These are phyloP conservation scores for Dalechampia spathulata DNA, from an alignment of 441 rosid genomes.

Conservation along the genomic window DNA sequence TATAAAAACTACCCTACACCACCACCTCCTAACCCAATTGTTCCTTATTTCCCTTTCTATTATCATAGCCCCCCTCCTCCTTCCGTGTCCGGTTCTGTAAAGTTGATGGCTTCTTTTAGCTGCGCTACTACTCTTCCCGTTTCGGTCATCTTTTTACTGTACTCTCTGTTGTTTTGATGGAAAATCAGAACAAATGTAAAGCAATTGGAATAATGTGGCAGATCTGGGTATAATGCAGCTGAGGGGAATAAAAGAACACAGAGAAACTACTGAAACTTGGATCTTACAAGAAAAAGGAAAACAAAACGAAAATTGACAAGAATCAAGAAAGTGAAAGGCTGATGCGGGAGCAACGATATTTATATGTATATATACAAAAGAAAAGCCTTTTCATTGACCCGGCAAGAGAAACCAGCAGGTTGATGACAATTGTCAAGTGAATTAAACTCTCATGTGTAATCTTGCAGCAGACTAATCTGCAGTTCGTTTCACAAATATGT, in stretches of 20 bases:
- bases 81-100: constrained; percentile 25
- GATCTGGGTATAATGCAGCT: constrained; percentile 32
- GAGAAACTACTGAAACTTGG: background rate
- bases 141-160: constrained; percentile 12
- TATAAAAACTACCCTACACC: constrained; percentile 46
- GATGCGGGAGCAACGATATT: no score
- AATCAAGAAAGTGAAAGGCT: background rate
- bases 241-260: no score
- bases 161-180: constrained; percentile 21
- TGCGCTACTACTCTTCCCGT: background rate
- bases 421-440: no score
- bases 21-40: constrained; percentile 89
- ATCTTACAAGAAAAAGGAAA: background rate
- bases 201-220: constrained; percentile 33
- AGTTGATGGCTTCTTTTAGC: constrained; percentile 12
- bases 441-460: no score
- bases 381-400: no score
- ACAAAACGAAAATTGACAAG: background rate
- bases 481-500: no score
- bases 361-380: no score
- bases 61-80: constrained; percentile 68
- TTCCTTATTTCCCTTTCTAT: constrained; percentile 86
- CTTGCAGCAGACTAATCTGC: no score
- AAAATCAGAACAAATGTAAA: background rate
- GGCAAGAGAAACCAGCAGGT: no score